A percentile compares a stretch with the other conserved stretches of the same genome.
These are phyloP conservation scores for Boletus vinaceobasis DNA, from an alignment of 768 basidiomycete genomes.

Conservation along the genomic window DNA sequence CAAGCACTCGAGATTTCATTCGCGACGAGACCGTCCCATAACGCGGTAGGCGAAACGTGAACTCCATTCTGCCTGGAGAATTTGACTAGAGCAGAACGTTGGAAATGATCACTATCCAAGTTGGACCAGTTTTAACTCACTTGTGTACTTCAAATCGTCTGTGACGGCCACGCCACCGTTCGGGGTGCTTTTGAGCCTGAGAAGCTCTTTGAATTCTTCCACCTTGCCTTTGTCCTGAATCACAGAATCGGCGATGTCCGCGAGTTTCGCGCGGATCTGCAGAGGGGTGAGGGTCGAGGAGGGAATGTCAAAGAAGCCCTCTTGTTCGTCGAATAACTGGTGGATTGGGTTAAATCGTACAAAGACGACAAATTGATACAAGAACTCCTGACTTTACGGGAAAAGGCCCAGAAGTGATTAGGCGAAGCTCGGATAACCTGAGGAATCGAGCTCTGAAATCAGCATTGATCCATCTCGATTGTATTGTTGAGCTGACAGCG, in stretches of 20 bases:
- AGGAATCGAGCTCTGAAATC: background rate
- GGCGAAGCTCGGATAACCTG: conserved; percentile 71
- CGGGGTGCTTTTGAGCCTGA: conserved; percentile 57
- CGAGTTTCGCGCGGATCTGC: conserved; percentile 73
- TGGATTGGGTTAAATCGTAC: background rate
- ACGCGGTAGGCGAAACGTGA: conserved; percentile 82
- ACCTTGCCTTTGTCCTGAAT: conserved; percentile 46
- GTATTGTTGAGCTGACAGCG: conserved; percentile 47
- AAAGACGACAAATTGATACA: background rate
- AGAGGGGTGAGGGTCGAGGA: conserved; percentile 60
- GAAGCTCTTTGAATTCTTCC: conserved; percentile 55
- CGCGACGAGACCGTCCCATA: conserved; percentile 75
- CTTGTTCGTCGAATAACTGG: conserved; percentile 75
- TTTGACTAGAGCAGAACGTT: conserved; percentile 59
- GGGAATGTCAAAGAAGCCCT: conserved; percentile 78
- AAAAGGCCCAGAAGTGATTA: conserved; percentile 77
- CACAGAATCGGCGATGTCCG: conserved; percentile 51
- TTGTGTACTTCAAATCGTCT: conserved; percentile 84
- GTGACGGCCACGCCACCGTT: conserved; percentile 85
- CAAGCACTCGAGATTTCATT: conserved; percentile 77
- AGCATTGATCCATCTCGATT: background rate
- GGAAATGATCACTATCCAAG: background rate
- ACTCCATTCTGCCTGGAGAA: conserved; percentile 87
- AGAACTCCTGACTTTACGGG: conserved; percentile 48
- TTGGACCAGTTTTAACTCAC: conserved; percentile 41